These are phyloP conservation scores for Corylus heterophylla DNA, from an alignment of 306 rosid species.

Conservation along the genomic window DNA sequence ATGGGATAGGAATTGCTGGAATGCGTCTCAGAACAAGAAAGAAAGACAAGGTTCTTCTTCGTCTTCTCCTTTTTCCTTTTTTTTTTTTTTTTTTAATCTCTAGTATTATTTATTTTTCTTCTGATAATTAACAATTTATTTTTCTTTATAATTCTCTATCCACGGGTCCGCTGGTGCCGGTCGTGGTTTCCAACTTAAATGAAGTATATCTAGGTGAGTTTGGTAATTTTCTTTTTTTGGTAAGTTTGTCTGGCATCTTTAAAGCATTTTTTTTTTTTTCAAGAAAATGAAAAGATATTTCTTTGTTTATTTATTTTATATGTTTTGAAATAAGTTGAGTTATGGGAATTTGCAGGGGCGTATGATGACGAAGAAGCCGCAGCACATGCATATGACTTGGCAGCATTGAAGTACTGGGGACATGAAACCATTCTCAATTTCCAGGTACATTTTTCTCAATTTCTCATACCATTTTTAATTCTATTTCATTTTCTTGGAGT, in stretches of 20 bases:
- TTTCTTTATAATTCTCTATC: background rate
- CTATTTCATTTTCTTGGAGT: too few relatives aligned
- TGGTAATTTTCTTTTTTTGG: background rate
- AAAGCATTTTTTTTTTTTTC: background rate
- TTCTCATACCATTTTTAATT: too few relatives aligned
- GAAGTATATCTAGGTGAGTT: conserved; percentile 86
- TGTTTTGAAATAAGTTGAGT: background rate
- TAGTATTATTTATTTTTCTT: background rate
- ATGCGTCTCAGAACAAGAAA: conserved; percentile 83
- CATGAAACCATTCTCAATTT: conserved; percentile 79
- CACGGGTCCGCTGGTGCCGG: conserved; percentile 2
- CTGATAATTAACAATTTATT: background rate
- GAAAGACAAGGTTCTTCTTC: conserved; percentile 81
- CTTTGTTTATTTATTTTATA: background rate
- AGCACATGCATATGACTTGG: conserved; percentile 98
- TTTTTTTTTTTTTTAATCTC: background rate
- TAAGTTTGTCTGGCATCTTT: too few relatives aligned
- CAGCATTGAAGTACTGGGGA: conserved; percentile 99
- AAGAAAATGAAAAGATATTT: too few relatives aligned
- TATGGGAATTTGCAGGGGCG: conserved; percentile 65
- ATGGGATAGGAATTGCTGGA: conserved; percentile 98
- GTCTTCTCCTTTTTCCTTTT: background rate
- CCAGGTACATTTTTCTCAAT: conserved; percentile 46
- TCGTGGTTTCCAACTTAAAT: conserved; percentile 33
- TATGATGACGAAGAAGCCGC: conserved; percentile 94